phyloP scores from a whole-genome alignment of 345 rosid genomes.

The Conringia planisiliqua region DNA sequence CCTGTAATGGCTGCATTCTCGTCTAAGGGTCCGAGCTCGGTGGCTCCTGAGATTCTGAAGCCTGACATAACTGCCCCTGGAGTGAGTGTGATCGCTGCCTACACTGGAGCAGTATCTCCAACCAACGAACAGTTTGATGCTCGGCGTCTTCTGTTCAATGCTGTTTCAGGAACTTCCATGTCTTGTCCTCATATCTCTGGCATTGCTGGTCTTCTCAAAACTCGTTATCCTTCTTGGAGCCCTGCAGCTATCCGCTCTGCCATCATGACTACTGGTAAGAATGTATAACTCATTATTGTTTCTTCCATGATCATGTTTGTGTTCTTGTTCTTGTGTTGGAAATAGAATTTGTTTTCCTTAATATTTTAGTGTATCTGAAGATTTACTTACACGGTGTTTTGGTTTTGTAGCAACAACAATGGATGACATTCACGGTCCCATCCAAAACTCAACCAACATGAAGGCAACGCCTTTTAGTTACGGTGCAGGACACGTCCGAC shows the following conservation, averaged over 20 bases:
- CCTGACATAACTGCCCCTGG: conserved; percentile 93
- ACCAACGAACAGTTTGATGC: conserved; percentile 46
- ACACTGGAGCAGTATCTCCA: conserved; percentile 53
- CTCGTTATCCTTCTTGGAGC: conserved; percentile 71
- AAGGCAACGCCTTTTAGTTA: conserved; percentile 68
- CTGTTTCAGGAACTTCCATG: conserved; percentile 78
- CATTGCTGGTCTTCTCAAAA: conserved; percentile 67
- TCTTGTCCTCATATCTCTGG: conserved; percentile 89
- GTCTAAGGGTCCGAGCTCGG: conserved; percentile 63
- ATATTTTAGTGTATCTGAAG: neutral
- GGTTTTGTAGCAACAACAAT: conserved; percentile 42
- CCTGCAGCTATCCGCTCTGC: conserved; percentile 86
- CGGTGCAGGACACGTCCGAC: conserved; percentile 83
- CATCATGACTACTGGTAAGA: conserved; percentile 66
- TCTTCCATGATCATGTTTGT: neutral
- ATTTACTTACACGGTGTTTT: neutral
- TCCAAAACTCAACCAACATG: conserved; percentile 37
- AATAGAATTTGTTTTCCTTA: neutral
- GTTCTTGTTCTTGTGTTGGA: neutral
- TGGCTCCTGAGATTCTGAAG: conserved; percentile 67
- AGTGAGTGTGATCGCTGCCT: conserved; percentile 74
- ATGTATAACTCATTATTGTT: neutral
- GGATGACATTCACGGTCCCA: conserved; percentile 50
- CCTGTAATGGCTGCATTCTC: conserved; percentile 82
- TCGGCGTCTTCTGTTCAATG: conserved; percentile 52